phyloP scores from a whole-genome alignment of 2,329 filamentous ascomycete genomes.

The Apiospora sp. region DNA sequence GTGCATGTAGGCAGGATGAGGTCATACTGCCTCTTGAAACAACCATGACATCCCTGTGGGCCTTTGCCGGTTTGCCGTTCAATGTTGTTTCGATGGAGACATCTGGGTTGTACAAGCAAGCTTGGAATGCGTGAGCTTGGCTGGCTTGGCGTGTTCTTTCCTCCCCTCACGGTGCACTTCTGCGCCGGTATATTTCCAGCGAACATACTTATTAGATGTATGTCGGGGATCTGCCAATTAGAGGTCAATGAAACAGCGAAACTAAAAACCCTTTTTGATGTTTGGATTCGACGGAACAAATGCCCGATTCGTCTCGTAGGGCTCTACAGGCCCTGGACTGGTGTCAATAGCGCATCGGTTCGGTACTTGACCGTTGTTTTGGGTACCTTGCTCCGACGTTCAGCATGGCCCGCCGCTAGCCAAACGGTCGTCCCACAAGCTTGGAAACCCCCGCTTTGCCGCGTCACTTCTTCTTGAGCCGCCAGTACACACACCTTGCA shows the following conservation, averaged over 20 bases:
- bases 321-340: neutral
- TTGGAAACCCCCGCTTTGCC: conserved; percentile 3
- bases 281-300: neutral
- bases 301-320: neutral
- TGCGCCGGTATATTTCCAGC: too few species aligned
- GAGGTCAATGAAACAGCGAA: neutral
- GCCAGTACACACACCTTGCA: neutral
- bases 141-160: neutral
- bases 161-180: neutral
- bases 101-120: neutral
- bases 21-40: conserved; percentile 24
- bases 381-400: neutral
- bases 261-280: neutral
- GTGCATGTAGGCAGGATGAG: conserved; percentile 11
- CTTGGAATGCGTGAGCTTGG: conserved; percentile 5
- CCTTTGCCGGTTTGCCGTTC: conserved; percentile 23
- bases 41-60: conserved; percentile 19
- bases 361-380: neutral
- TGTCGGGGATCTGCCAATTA: neutral
- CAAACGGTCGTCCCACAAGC: conserved; percentile 1
- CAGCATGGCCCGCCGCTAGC: neutral
- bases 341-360: neutral
- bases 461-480: neutral
- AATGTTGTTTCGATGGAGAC: conserved; percentile 13
- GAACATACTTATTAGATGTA: neutral